Conservation (phyloP, 768 basidiomycete species). For the Suillus sp. region DNA sequence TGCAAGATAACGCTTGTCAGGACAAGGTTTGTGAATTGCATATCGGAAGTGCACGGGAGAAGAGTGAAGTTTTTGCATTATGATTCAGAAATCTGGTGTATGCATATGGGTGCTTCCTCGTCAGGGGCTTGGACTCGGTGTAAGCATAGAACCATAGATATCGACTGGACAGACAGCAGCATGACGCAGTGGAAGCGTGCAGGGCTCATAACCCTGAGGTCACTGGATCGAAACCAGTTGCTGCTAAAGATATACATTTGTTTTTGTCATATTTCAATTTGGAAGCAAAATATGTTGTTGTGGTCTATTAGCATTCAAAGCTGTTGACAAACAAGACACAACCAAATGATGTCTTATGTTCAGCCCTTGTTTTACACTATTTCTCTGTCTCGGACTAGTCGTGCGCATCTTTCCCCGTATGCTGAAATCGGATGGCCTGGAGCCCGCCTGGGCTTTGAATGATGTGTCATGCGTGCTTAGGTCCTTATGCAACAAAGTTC, state of each 20-base stretch:
- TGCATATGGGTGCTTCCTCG: neutral
- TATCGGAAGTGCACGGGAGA: neutral
- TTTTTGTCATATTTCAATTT: neutral
- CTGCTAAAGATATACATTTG: conserved; percentile 20
- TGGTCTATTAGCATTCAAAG: conserved; percentile 11
- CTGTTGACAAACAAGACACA: conserved; percentile 1
- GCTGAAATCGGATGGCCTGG: neutral
- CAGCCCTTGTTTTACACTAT: neutral
- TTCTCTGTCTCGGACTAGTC: neutral
- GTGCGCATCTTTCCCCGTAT: neutral
- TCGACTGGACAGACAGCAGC: conserved; percentile 15
- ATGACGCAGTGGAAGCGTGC: conserved; percentile 34
- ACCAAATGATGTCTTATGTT: neutral
- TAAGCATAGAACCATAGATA: neutral
- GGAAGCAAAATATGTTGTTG: conserved; percentile 11
- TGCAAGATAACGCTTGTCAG: neutral
- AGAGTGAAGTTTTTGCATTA: neutral
- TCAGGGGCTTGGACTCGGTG: neutral
- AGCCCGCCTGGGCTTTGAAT: neutral
- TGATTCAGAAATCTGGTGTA: neutral
- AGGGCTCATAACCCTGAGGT: conserved; percentile 33
- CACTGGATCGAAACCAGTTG: conserved; percentile 36
- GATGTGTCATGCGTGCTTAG: neutral
- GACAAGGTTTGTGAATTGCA: conserved; percentile 2
- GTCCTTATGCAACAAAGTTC: neutral